Evolutionary conservation across 1,139 yeast genomes (phyloP).

Genomic region (Suhomyces wounanorum): DNA sequence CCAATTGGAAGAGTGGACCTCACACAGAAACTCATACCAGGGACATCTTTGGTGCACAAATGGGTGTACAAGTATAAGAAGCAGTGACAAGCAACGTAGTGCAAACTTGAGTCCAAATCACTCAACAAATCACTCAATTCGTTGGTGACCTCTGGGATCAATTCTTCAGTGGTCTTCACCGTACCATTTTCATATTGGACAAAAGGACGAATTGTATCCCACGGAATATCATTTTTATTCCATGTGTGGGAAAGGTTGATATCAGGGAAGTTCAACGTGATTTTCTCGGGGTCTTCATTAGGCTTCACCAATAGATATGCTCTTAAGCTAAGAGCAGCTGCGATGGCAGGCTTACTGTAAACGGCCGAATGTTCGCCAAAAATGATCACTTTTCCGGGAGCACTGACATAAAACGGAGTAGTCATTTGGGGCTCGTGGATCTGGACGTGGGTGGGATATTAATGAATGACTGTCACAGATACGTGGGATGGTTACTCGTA

Average conservation of each 20-base stretch:
- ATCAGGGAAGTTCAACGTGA: constrained; percentile 81
- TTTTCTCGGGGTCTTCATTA: constrained; percentile 34
- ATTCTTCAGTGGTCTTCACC: constrained; percentile 53
- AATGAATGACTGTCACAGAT: neutral
- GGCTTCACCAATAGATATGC: constrained; percentile 72
- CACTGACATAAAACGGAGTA: constrained; percentile 70
- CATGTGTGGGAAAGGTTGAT: constrained; percentile 66
- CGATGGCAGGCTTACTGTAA: constrained; percentile 87
- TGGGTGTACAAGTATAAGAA: constrained; percentile 75
- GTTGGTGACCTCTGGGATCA: constrained; percentile 61
- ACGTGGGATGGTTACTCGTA: neutral
- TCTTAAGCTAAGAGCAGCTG: constrained; percentile 81
- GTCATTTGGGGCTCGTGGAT: neutral
- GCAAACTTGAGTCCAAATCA: constrained; percentile 54
- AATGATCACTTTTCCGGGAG: constrained; percentile 95
- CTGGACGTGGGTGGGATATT: neutral
- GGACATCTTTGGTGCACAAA: constrained; percentile 49
- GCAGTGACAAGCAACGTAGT: constrained; percentile 81
- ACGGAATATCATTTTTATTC: constrained; percentile 62
- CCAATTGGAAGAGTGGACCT: constrained; percentile 92
- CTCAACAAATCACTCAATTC: constrained; percentile 47
- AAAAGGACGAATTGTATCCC: constrained; percentile 42
- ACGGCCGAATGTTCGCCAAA: constrained; percentile 99
- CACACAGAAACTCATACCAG: constrained; percentile 62
- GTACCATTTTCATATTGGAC: constrained; percentile 25